phyloP scores from a whole-genome alignment of 495 filamentous ascomycete species.

The Tuber brumale region DNA sequence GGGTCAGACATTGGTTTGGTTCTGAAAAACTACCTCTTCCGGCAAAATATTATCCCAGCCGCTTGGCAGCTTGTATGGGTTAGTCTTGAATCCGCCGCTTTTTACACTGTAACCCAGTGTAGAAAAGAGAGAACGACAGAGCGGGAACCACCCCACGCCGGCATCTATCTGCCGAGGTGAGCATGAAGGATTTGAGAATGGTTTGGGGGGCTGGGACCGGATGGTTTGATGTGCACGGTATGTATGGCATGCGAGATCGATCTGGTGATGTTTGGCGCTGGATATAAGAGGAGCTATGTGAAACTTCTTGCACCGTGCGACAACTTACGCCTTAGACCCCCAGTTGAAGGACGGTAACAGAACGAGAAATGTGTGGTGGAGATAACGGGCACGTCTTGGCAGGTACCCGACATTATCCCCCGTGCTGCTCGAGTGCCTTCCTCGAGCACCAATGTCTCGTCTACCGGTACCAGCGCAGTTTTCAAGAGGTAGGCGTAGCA shows the following conservation, averaged over 20 bases:
- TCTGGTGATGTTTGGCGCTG: conserved; percentile 1
- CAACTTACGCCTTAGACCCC: background rate
- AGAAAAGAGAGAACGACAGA: background rate
- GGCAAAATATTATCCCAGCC: background rate
- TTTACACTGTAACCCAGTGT: background rate
- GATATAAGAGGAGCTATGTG: background rate
- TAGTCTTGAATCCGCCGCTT: background rate
- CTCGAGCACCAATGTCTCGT: background rate
- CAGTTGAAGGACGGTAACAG: background rate
- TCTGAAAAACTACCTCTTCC: background rate
- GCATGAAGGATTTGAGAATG: background rate
- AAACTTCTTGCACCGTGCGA: background rate
- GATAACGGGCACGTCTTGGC: background rate
- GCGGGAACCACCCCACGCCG: background rate
- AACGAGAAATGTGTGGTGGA: background rate
- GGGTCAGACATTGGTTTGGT: background rate
- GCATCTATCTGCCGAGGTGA: background rate
- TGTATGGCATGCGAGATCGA: conserved; percentile 4
- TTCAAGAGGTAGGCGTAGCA: background rate
- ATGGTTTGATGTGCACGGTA: background rate
- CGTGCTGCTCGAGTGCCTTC: background rate
- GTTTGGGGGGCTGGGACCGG: background rate
- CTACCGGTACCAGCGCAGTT: background rate
- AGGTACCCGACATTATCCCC: conserved; percentile 1
- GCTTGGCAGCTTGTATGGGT: background rate